A percentile compares a stretch with the other conserved stretches of the same genome.
These are phyloP conservation scores for Neltuma alba DNA, from an alignment of 306 rosid species.

Conservation along the genomic window DNA sequence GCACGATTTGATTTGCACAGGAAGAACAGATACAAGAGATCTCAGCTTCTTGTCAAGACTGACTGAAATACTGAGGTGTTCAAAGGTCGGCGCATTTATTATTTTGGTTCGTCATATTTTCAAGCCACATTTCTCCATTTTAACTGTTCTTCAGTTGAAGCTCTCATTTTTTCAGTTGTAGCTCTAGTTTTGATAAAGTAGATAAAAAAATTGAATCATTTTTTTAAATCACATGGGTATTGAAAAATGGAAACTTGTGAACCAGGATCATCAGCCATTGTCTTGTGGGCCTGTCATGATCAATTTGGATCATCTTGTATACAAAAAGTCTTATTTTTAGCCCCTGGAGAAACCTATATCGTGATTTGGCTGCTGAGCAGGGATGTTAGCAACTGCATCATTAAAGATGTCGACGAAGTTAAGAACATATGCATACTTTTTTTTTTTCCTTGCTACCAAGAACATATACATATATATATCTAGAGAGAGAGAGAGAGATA, in stretches of 20 bases:
- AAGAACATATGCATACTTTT: neutral
- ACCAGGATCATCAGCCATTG: conserved; percentile 3
- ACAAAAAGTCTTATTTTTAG: neutral
- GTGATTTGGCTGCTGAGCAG: neutral
- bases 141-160: neutral
- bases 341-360: neutral
- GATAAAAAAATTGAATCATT: neutral
- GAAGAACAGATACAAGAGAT: conserved; percentile 66
- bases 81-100: conserved; percentile 2
- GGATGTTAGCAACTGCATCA: neutral
- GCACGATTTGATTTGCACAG: conserved; percentile 49
- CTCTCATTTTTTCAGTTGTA: conserved; percentile 14
- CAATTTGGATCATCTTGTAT: neutral
- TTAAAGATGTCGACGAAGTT: conserved; percentile 2
- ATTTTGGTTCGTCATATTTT: neutral
- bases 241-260: neutral
- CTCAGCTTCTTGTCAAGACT: conserved; percentile 46
- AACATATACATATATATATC: neutral
- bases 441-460: no score
- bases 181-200: conserved; percentile 1
- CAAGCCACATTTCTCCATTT: conserved; percentile 19
- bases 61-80: conserved; percentile 34
- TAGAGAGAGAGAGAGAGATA: no score
- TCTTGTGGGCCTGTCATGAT: conserved; percentile 7
- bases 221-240: neutral